These are phyloP conservation scores for Colletotrichum karsti DNA, from an alignment of 2,329 filamentous ascomycete species.

Conservation along the genomic window DNA sequence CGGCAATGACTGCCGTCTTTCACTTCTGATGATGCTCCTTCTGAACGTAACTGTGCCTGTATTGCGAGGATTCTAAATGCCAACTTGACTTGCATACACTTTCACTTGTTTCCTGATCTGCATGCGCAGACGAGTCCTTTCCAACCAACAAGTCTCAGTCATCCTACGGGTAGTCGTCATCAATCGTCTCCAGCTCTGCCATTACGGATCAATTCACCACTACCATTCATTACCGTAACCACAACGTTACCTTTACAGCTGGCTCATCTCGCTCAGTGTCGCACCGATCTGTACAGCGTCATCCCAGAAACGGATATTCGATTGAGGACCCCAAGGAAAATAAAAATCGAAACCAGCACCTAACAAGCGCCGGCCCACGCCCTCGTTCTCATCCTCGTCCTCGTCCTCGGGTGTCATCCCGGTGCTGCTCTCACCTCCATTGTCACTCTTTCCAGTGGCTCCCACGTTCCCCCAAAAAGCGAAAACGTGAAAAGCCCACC, in stretches of 20 bases:
- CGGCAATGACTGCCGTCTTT: no score
- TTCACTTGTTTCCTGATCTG: not conserved
- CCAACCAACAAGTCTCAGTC: not conserved
- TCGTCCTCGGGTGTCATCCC: not conserved
- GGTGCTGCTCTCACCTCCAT: not conserved
- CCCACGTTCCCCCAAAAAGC: not conserved
- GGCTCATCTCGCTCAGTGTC: not conserved
- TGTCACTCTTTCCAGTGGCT: not conserved
- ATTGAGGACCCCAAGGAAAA: not conserved
- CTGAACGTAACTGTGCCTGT: not conserved
- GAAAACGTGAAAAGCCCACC: not conserved
- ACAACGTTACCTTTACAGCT: not conserved
- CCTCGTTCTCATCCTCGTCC: not conserved
- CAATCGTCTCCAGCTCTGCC: not conserved
- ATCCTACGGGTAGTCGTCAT: not conserved
- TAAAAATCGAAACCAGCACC: not conserved
- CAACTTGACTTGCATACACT: not conserved
- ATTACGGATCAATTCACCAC: no score
- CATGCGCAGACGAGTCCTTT: not conserved
- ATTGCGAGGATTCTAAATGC: no score
- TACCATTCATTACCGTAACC: no score
- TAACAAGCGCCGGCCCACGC: not conserved
- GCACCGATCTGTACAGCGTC: conserved; percentile 1
- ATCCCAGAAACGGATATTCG: conserved; percentile 13
- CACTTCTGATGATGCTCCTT: no score